These are phyloP conservation scores for Talaromyces atroroseus DNA, from an alignment of 2,329 filamentous ascomycete species.

Conservation along the genomic window DNA sequence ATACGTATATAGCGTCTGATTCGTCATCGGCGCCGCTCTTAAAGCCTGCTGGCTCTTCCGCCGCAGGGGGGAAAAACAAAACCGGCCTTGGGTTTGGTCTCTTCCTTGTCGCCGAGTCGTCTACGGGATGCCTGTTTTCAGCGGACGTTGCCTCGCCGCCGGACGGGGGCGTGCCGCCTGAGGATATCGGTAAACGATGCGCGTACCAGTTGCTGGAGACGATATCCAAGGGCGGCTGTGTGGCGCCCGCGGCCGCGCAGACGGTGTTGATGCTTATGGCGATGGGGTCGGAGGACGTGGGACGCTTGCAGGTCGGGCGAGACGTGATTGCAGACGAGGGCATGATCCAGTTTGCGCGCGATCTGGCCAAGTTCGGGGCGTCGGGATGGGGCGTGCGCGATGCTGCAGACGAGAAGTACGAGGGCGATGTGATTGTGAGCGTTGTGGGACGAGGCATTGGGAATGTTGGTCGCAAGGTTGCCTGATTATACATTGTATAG, in stretches of 20 bases:
- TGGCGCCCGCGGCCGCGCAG: conserved; percentile 62
- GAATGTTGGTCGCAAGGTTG: conserved; percentile 89
- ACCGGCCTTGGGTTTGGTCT: conserved; percentile 89
- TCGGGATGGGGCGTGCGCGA: conserved; percentile 87
- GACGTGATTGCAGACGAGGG: conserved; percentile 78
- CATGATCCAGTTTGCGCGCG: conserved; percentile 72
- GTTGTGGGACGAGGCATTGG: conserved; percentile 91
- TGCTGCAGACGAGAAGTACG: conserved; percentile 58
- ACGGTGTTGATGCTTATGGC: conserved; percentile 87
- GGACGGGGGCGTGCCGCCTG: conserved; percentile 74
- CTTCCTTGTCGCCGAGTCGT: conserved; percentile 88
- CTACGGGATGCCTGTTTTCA: conserved; percentile 76
- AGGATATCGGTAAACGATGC: conserved; percentile 83
- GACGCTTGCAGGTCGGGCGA: conserved; percentile 72
- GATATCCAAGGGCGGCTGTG: conserved; percentile 76
- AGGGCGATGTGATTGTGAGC: conserved; percentile 72
- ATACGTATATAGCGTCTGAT: conserved; percentile 82
- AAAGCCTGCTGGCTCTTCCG: conserved; percentile 54
- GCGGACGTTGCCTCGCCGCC: conserved; percentile 74
- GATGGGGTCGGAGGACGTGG: conserved; percentile 96
- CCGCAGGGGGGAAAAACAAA: conserved; percentile 49
- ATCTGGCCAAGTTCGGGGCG: conserved; percentile 81
- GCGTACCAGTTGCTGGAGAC: conserved; percentile 84
- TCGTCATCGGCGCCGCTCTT: conserved; percentile 56
- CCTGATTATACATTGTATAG: conserved; percentile 33